A percentile compares a stretch with the other conserved stretches of the same genome.
phyloP scores from a whole-genome alignment of 305 asterid genomes.

The Plantago lanceolata region DNA sequence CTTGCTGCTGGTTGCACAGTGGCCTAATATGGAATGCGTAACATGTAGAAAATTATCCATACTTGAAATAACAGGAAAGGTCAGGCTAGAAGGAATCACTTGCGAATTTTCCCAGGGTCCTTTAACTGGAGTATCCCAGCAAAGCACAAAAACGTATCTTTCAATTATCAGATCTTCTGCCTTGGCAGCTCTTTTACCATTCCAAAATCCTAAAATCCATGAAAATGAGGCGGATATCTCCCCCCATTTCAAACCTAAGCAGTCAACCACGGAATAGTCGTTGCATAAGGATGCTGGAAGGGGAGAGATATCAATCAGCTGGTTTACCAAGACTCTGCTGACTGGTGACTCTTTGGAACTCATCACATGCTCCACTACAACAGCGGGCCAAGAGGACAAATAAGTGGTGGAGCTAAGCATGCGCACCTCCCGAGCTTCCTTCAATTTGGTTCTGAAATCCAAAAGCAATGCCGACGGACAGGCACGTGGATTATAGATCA shows the following conservation, averaged over 20 bases:
- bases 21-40: constrained; percentile 52
- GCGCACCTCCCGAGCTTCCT: constrained; percentile 51
- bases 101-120: constrained; percentile 41
- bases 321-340: constrained; percentile 51
- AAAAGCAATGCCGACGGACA: constrained; percentile 70
- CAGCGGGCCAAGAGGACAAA: constrained; percentile 70
- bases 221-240: constrained; percentile 52
- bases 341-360: constrained; percentile 41
- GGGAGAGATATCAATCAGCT: constrained; percentile 78
- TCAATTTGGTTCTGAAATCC: constrained; percentile 76
- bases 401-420: constrained; percentile 36
- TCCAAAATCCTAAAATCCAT: constrained; percentile 66
- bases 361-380: constrained; percentile 49
- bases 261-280: constrained; percentile 41
- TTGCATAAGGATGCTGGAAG: constrained; percentile 58
- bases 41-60: constrained; percentile 54
- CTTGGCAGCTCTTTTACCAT: constrained; percentile 54
- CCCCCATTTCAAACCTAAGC: constrained; percentile 54
- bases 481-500: constrained; percentile 61
- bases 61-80: constrained; percentile 44
- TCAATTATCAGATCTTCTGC: constrained; percentile 79
- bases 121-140: constrained; percentile 74
- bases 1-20: constrained; percentile 32
- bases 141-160: constrained; percentile 83
- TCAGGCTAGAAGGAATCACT: constrained; percentile 34